phyloP scores from a whole-genome alignment of 2,329 filamentous ascomycete genomes.

The Diaporthe batatas region DNA sequence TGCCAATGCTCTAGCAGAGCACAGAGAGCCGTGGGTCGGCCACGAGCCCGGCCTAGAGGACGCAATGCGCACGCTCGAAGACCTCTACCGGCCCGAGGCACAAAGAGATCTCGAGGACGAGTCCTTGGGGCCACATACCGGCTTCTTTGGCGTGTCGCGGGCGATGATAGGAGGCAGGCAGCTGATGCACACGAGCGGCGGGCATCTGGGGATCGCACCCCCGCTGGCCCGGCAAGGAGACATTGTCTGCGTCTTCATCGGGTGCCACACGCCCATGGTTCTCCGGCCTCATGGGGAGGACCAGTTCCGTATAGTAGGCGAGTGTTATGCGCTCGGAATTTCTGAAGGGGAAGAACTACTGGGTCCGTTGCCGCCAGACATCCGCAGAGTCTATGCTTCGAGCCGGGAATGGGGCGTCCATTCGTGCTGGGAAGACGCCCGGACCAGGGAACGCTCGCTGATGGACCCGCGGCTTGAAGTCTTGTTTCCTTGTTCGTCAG shows the following conservation, averaged over 20 bases:
- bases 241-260: neutral
- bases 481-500: neutral
- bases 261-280: constrained; percentile 13
- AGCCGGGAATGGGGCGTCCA: constrained; percentile 16
- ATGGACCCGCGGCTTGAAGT: constrained; percentile 3
- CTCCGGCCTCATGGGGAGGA: neutral
- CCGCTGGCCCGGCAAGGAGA: constrained; percentile 2
- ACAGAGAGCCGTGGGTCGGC: neutral
- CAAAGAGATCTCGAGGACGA: neutral
- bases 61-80: neutral
- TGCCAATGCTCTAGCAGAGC: neutral
- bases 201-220: neutral
- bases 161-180: neutral
- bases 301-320: neutral
- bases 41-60: constrained; percentile 4
- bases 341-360: neutral
- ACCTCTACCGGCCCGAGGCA: neutral
- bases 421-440: neutral
- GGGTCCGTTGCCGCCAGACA: neutral
- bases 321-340: neutral
- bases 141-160: neutral
- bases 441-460: neutral
- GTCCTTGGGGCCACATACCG: neutral
- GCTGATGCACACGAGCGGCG: neutral
- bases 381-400: constrained; percentile 6